Percentiles rank a stretch among this genome's conserved stretches.
These are phyloP conservation scores for Nannizziopsis barbatae DNA, from an alignment of 2,329 filamentous ascomycete species.

Conservation along the genomic window DNA sequence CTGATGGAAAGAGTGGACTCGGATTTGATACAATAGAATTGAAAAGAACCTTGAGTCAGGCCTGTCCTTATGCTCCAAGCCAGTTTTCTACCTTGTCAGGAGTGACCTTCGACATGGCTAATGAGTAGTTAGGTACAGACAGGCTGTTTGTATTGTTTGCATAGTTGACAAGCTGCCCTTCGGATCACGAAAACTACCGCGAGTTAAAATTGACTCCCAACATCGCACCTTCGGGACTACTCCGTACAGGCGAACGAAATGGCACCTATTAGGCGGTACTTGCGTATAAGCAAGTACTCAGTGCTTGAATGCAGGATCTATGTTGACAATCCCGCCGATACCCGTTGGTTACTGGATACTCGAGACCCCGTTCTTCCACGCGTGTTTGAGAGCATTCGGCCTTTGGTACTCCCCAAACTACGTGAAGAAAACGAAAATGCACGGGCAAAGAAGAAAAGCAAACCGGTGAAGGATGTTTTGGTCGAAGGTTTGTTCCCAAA, in stretches of 20 bases:
- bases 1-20: too few relatives aligned
- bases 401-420: slow-evolving; percentile 78
- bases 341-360: slow-evolving; percentile 70
- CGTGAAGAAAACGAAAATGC: slow-evolving; percentile 64
- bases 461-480: slow-evolving; percentile 78
- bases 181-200: too few relatives aligned
- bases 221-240: neutral
- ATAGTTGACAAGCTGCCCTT: neutral
- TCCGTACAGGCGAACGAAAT: slow-evolving; percentile 47
- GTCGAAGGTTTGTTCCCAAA: slow-evolving; percentile 51
- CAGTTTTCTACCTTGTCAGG: too few relatives aligned
- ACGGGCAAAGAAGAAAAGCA: slow-evolving; percentile 59
- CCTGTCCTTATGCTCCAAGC: too few relatives aligned
- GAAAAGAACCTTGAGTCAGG: too few relatives aligned
- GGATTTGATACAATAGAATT: too few relatives aligned
- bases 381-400: slow-evolving; percentile 74
- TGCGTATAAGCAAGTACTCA: slow-evolving; percentile 84
- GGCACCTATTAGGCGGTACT: slow-evolving; percentile 79
- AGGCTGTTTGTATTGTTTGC: slow-evolving; percentile 14
- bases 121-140: too few relatives aligned
- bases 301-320: slow-evolving; percentile 97
- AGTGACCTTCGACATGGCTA: too few relatives aligned
- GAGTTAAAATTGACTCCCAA: neutral
- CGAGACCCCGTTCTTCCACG: slow-evolving; percentile 65
- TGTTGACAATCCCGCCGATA: slow-evolving; percentile 76